phyloP scores from a whole-genome alignment of 139 green algal species.

The Picochlorum sp. region DNA sequence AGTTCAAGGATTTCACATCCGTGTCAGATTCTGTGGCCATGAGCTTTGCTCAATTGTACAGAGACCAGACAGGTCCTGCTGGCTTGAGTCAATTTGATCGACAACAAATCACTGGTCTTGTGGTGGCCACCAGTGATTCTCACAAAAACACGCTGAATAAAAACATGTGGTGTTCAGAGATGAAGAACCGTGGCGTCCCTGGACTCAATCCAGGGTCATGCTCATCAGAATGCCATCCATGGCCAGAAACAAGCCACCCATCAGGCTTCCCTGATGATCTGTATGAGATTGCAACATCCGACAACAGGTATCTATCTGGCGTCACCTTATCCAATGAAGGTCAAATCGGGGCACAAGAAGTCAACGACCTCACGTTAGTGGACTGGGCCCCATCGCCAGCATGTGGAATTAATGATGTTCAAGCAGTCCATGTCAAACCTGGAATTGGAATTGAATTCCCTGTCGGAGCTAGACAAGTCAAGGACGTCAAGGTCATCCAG shows the following conservation, averaged over 20 bases:
- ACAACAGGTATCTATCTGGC: neutral
- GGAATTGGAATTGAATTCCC: neutral
- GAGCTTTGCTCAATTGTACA: neutral
- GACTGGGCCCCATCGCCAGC: neutral
- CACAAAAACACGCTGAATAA: neutral
- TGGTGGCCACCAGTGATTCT: slow-evolving; percentile 1
- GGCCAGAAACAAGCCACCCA: neutral
- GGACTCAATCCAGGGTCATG: neutral
- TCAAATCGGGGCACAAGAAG: neutral
- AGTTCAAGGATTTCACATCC: slow-evolving; percentile 2
- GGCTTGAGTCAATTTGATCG: neutral
- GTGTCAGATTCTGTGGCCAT: neutral
- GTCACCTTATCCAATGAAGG: neutral
- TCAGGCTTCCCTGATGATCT: neutral
- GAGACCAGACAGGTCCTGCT: neutral
- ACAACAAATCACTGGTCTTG: neutral
- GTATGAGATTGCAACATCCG: neutral
- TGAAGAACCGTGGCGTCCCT: neutral
- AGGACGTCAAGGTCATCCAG: neutral
- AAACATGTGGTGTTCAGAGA: neutral
- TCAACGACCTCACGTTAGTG: neutral
- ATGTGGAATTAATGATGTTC: slow-evolving; percentile 1
- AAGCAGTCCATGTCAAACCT: neutral
- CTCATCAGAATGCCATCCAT: neutral
- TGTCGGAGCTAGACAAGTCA: neutral